Base-by-base conservation (phyloP, 2,329 filamentous ascomycete genomes). In the Colletotrichum lentis region DNA sequence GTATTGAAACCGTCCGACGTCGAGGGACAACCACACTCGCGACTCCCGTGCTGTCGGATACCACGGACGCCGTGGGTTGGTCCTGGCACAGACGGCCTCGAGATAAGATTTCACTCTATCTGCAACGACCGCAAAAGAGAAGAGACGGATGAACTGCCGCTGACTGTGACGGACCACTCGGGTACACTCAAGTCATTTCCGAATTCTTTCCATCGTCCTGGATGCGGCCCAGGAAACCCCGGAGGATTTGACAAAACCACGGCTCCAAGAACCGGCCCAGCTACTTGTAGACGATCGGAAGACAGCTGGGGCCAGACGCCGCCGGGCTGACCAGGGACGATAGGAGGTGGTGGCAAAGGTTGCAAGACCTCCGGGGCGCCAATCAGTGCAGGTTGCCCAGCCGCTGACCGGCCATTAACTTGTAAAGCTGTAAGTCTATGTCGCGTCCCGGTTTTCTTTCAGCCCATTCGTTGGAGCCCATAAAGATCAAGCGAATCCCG, bases 301-400 rank as follows among this genome's bases (percentile, higher is more conserved):
- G 10, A 20, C 24, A 14, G 35, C 3, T 53, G 22, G 47, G 20
- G 5, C 31, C 24, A 22, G 24, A 11, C 7, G 37, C 24, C n/a
- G 39, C 8, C 7, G 58, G 22, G 35, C 47, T 44, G 18, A 24
- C n/a, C 47, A 54, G 44, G 37, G 52, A 46, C 49, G n/a, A 50
- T 58, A 31, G 24, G 22, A 27, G 35, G 22, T 52, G 1, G 8
- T 11, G 22, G 44, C 12, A 24, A 46, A 52, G 24, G 44, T 53
- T 64, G 24, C 54, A 59, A 64, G 54, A 58, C 58, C 6, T 22
- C 11, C 37, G 24, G 14, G n/a, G 35, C 27, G 54, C 35, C 39
- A 46, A 64, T 59, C 54, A 37, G 37, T 53, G 54, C 54, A 46
- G 16, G 31, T 43, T 44, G 24, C 20, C 16, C 10, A 35, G 24